A percentile compares a stretch with the other conserved stretches of the same genome.
Conservation (phyloP, 2,329 filamentous ascomycete species). For the Talaromyces sp. region DNA sequence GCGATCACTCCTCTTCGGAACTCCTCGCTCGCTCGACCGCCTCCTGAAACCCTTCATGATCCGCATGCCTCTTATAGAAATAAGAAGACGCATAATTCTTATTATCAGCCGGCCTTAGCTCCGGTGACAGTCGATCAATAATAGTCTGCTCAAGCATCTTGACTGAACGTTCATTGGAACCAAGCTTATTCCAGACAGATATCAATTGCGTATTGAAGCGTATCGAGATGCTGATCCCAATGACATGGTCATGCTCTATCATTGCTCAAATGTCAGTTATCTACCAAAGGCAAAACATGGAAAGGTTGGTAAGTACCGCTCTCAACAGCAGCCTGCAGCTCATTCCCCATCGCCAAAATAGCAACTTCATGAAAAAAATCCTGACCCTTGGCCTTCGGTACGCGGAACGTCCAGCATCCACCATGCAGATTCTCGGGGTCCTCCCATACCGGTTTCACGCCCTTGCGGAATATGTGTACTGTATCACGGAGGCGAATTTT, state of each 20-base stretch:
- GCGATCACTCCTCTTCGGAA: neutral
- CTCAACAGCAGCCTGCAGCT: slow-evolving; percentile 66
- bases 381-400: slow-evolving; percentile 68
- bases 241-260: slow-evolving; percentile 75
- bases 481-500: slow-evolving; percentile 74
- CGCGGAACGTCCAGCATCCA: slow-evolving; percentile 88
- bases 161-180: slow-evolving; percentile 73
- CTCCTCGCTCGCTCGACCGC: slow-evolving; percentile 22
- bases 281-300: slow-evolving; percentile 20
- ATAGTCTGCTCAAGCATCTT: slow-evolving; percentile 71
- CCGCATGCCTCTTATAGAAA: slow-evolving; percentile 84
- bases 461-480: slow-evolving; percentile 75
- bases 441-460: slow-evolving; percentile 75
- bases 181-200: slow-evolving; percentile 89
- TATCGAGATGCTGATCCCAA: slow-evolving; percentile 81
- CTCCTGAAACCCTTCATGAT: slow-evolving; percentile 76
- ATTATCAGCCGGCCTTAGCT: slow-evolving; percentile 64
- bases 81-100: slow-evolving; percentile 37
- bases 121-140: slow-evolving; percentile 67
- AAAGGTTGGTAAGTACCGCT: slow-evolving; percentile 57
- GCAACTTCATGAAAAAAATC: slow-evolving; percentile 43
- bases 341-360: slow-evolving; percentile 36
- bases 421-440: slow-evolving; percentile 82
- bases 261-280: neutral
- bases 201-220: slow-evolving; percentile 87